Conservation (phyloP, 1,139 yeast genomes). For the Suhomyces wounanorum region DNA sequence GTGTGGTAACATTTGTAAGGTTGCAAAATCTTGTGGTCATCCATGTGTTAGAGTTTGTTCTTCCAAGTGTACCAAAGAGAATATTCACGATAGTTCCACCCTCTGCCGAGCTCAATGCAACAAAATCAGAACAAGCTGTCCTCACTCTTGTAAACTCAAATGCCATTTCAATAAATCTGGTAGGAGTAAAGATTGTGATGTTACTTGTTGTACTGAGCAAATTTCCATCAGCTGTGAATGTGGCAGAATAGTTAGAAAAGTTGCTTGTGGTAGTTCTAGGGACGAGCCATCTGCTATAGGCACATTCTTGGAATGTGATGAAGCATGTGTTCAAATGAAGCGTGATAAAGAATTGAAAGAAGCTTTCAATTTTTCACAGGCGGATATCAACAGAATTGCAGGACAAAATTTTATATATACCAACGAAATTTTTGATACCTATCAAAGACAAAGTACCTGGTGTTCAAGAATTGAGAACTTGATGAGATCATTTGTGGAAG, state of each 20-base stretch:
- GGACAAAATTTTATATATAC: conserved; percentile 38
- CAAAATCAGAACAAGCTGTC: conserved; percentile 53
- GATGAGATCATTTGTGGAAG: conserved; percentile 50
- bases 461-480: conserved; percentile 60
- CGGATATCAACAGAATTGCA: conserved; percentile 22
- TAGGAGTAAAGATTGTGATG: conserved; percentile 40
- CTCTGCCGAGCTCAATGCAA: conserved; percentile 61
- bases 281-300: conserved; percentile 32
- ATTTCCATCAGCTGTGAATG: conserved; percentile 63
- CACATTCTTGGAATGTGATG: conserved; percentile 58
- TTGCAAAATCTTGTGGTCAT: conserved; percentile 67
- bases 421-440: conserved; percentile 45
- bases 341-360: conserved; percentile 64
- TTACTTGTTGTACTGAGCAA: conserved; percentile 44
- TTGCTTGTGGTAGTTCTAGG: conserved; percentile 57
- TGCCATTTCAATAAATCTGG: conserved; percentile 63
- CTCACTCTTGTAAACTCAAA: conserved; percentile 59
- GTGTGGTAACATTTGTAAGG: conserved; percentile 71
- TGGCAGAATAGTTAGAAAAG: conserved; percentile 51
- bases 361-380: conserved; percentile 51
- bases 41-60: conserved; percentile 64
- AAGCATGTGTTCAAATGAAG: conserved; percentile 61
- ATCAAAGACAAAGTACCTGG: conserved; percentile 60
- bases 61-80: conserved; percentile 34
- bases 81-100: conserved; percentile 34